Evolutionary conservation across 2,329 filamentous ascomycete species (phyloP).

Genomic region (Hypoxylon sp.): DNA sequence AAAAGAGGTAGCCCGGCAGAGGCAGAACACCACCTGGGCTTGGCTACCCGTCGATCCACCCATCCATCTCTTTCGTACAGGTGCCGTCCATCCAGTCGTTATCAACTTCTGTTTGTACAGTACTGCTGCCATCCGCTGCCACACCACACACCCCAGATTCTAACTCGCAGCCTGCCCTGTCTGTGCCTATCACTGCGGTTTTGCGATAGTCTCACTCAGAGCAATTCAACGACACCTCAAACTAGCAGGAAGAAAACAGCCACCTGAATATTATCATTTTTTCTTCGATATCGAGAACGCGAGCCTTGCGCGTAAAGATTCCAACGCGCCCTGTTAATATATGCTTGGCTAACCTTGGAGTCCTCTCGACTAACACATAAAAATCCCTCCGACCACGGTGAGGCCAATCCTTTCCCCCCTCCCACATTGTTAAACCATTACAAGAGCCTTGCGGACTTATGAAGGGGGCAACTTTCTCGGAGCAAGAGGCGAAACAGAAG

Average conservation of each 20-base stretch:
- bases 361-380: constrained; percentile 29
- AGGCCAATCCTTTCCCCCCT: constrained; percentile 33
- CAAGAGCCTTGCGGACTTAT: constrained; percentile 42
- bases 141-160: constrained; percentile 51
- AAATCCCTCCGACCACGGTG: constrained; percentile 29
- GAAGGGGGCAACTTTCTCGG: constrained; percentile 43
- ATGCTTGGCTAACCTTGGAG: constrained; percentile 8
- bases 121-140: constrained; percentile 51
- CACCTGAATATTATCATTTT: constrained; percentile 22
- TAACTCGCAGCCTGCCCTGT: constrained; percentile 50
- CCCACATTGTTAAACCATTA: constrained; percentile 36
- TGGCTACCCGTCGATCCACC: constrained; percentile 53
- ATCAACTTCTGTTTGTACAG: constrained; percentile 44
- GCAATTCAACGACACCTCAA: constrained; percentile 40
- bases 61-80: constrained; percentile 46
- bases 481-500: constrained; percentile 41
- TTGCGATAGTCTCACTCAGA: constrained; percentile 38
- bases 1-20: constrained; percentile 44
- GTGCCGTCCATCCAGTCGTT: constrained; percentile 48
- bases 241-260: constrained; percentile 28
- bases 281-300: constrained; percentile 30
- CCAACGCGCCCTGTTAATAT: constrained; percentile 27
- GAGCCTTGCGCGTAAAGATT: constrained; percentile 24
- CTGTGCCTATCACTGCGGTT: constrained; percentile 46
- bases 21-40: constrained; percentile 46